Base-by-base conservation (phyloP, 495 filamentous ascomycete species). In the Podospora pseudoanserina region DNA sequence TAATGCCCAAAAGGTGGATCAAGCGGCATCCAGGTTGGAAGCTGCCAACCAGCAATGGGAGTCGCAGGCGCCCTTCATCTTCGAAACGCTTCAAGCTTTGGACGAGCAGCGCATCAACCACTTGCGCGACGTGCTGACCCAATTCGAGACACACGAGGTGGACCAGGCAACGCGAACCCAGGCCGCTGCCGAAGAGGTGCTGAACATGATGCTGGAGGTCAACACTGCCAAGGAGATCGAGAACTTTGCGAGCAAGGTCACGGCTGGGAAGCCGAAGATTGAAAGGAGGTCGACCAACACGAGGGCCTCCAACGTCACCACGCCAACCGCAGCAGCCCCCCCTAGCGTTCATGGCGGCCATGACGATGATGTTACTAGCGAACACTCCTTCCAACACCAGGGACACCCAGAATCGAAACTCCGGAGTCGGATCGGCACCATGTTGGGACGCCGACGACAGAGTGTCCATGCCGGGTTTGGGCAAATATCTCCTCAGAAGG, bases 41-140 rank as follows among this genome's bases (percentile, higher is more conserved):
- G 88, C 86, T 71, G 90, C 93, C 4, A 87, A 80, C 61, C 86
- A 89, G 68, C 91, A 96, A 77, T 99, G 96, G 96, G 90, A 97
- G 44, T 96, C 95, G 9, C 92, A 97, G 76, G 92, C 96, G 44
- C 96, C 96, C 6, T 98, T 91, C 78, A 90, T 97, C 65, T 98
- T 96, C 75, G 96, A 98, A 78, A 92, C 90, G 67, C 87, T 99
- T 19, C 96, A 99, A 77, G 89, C 92, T 6, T 81, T 93, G 19
- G 96, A 99, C 68, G 96, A 99, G 79, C 88, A 85, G 66, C 85
- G 96, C 66, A 83, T 96, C 68, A 97, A 97, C 76, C 91, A 96
- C 77, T 83, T 99, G 63, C 91, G 95, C 58, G 94, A 98, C 79
- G 89, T 91, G 64, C 85, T 99, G 55, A 98, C 95, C 2, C 95